phyloP scores from a whole-genome alignment of 805 yeast genomes.

The Dipodascus geniculatus region DNA sequence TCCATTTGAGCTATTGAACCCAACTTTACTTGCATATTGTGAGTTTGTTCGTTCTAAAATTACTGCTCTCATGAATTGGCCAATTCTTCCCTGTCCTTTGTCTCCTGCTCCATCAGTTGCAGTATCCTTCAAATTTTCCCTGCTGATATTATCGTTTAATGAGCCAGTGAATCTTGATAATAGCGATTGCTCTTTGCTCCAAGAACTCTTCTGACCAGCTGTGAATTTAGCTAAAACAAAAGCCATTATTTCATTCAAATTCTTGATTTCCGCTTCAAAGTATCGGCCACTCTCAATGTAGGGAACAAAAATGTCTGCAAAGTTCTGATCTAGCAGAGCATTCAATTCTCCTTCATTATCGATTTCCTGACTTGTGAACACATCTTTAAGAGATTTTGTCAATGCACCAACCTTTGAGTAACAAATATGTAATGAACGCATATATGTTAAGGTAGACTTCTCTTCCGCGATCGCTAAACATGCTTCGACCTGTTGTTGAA shows the following conservation, averaged over 20 bases:
- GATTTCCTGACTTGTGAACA: constrained; percentile 28
- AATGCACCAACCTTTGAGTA: constrained; percentile 47
- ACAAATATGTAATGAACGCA: constrained; percentile 62
- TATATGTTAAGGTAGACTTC: constrained; percentile 52
- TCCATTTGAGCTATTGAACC: constrained; percentile 3
- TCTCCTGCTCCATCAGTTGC: constrained; percentile 15
- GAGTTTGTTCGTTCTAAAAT: constrained; percentile 12
- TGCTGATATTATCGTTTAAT: constrained; percentile 2
- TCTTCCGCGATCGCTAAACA: constrained; percentile 52
- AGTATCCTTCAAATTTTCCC: not conserved
- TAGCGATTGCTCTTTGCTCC: constrained; percentile 19
- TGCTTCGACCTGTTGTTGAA: constrained; percentile 34
- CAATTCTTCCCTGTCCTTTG: constrained; percentile 23
- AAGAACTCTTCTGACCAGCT: constrained; percentile 27
- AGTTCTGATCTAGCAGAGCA: constrained; percentile 52
- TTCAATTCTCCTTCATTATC: constrained; percentile 32
- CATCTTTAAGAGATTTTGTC: constrained; percentile 53
- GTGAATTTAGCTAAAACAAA: constrained; percentile 36
- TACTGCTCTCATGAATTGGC: constrained; percentile 20
- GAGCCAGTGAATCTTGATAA: constrained; percentile 13
- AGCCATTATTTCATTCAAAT: constrained; percentile 36
- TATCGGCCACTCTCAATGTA: constrained; percentile 57
- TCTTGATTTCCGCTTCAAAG: constrained; percentile 59
- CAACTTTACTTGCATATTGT: not conserved
- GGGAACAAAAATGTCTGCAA: constrained; percentile 60